A percentile compares a stretch with the other conserved stretches of the same genome.
Evolutionary conservation across 495 filamentous ascomycete species (phyloP).

Genomic region (Neurospora sp.): DNA sequence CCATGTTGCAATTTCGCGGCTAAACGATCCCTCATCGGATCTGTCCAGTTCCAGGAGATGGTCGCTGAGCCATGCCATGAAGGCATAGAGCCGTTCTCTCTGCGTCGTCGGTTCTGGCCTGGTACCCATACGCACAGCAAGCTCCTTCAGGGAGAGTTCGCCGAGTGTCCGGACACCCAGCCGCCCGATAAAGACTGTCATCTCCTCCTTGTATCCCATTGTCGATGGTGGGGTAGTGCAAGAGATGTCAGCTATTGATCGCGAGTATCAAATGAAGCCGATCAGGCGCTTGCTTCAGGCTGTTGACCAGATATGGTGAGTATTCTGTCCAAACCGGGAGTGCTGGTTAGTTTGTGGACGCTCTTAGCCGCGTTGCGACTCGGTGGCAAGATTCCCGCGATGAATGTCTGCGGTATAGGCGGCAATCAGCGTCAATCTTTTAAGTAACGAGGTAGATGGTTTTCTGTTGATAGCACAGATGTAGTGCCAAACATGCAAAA

Average conservation of each 20-base stretch:
- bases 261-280: background rate
- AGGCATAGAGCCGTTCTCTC: constrained; percentile 7
- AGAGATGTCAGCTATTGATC: background rate
- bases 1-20: constrained; percentile 8
- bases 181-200: constrained; percentile 1
- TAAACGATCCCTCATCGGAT: constrained; percentile 11
- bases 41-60: constrained; percentile 18
- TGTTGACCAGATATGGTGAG: background rate
- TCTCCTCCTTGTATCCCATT: constrained; percentile 7
- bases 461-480: background rate
- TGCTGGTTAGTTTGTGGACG: background rate
- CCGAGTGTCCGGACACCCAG: constrained; percentile 5
- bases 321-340: background rate
- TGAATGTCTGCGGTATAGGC: background rate
- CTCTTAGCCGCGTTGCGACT: background rate
- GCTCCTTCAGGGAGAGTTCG: constrained; percentile 12
- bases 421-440: background rate
- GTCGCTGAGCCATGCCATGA: constrained; percentile 25
- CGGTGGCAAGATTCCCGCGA: background rate
- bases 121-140: constrained; percentile 9
- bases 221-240: background rate
- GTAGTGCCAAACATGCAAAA: background rate
- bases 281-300: background rate
- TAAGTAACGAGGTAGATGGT: background rate
- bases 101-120: background rate